Conservation (phyloP, 768 basidiomycete genomes). For the Lenzites betulinus region DNA sequence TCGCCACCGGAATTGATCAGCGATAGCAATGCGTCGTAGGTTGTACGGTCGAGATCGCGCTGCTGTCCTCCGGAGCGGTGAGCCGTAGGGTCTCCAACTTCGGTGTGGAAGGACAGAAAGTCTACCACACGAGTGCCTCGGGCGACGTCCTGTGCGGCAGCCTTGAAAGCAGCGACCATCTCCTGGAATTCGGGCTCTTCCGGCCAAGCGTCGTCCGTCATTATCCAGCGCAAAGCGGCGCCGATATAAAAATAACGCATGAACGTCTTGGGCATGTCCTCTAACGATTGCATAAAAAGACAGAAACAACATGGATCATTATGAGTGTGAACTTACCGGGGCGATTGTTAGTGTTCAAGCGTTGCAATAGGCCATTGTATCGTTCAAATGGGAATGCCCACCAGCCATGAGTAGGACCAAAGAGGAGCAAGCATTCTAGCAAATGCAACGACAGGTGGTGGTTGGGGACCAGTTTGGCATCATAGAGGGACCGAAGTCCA, state of each 20-base stretch:
- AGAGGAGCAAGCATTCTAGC: constrained; percentile 26
- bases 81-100: not conserved
- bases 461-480: constrained; percentile 30
- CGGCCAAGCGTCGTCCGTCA: not conserved
- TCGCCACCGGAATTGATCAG: not conserved
- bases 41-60: not conserved
- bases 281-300: not conserved
- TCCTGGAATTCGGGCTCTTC: not conserved
- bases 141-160: not conserved
- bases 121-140: not conserved
- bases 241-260: constrained; percentile 1
- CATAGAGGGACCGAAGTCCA: constrained; percentile 25
- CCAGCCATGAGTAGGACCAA: constrained; percentile 34
- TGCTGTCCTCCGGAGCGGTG: not conserved
- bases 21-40: not conserved
- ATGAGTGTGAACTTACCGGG: not conserved
- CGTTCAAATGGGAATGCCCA: constrained; percentile 30
- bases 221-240: not conserved
- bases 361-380: constrained; percentile 31
- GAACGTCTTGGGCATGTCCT: not conserved
- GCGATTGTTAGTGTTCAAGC: constrained; percentile 28
- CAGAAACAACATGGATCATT: not conserved
- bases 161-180: not conserved
- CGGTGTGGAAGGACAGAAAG: no score
- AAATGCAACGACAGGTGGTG: constrained; percentile 39